A percentile compares a stretch with the other conserved stretches of the same genome.
These are phyloP conservation scores for Pilatotrama ljubarskyi DNA, from an alignment of 768 basidiomycete species.

Conservation along the genomic window DNA sequence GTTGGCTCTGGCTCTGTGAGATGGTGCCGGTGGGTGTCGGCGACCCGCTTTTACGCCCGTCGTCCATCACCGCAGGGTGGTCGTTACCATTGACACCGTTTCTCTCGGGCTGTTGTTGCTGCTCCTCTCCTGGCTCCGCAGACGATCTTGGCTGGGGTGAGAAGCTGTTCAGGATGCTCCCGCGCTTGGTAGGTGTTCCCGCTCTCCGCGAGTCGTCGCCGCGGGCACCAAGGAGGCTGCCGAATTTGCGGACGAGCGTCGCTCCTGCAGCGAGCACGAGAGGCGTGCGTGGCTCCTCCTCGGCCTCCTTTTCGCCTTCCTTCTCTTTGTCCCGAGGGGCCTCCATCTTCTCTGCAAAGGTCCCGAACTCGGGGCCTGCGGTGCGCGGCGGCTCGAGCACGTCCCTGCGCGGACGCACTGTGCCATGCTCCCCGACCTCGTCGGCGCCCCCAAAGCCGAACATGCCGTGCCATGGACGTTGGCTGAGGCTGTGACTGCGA, in stretches of 20 bases:
- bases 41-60: conserved; percentile 16
- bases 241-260: conserved; percentile 77
- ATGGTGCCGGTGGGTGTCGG: conserved; percentile 30
- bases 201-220: conserved; percentile 43
- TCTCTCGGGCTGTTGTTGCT: conserved; percentile 21
- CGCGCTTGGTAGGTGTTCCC: conserved; percentile 44
- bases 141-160: conserved; percentile 39
- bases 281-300: conserved; percentile 33
- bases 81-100: conserved; percentile 14
- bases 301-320: conserved; percentile 33
- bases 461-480: conserved; percentile 69
- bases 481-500: conserved; percentile 81
- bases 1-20: conserved; percentile 51
- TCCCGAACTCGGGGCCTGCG: conserved; percentile 62
- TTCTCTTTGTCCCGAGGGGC: conserved; percentile 29
- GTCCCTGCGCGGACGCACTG: conserved; percentile 24
- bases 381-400: conserved; percentile 50
- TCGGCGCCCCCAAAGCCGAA: conserved; percentile 46
- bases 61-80: conserved; percentile 22
- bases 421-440: conserved; percentile 45
- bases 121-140: conserved; percentile 18
- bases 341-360: conserved; percentile 47
- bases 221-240: conserved; percentile 55
- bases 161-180: conserved; percentile 51
- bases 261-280: conserved; percentile 54